Percentiles rank a stretch among this genome's conserved stretches.
These are phyloP conservation scores for Talaromyces sp. DNA, from an alignment of 2,329 filamentous ascomycete species.

Conservation along the genomic window DNA sequence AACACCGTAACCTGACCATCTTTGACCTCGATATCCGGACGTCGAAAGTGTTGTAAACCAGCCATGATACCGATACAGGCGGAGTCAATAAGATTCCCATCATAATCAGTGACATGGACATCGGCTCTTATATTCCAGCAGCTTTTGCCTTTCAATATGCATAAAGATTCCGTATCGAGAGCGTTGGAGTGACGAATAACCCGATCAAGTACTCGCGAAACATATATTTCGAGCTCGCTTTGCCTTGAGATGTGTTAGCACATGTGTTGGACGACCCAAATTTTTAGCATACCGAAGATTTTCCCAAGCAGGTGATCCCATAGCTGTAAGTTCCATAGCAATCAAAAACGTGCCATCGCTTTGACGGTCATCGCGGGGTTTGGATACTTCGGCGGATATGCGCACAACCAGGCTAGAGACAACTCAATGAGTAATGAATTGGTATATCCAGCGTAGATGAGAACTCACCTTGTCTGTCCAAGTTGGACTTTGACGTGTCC, in stretches of 20 bases:
- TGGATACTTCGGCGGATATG: constrained; percentile 81
- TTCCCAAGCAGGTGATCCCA: constrained; percentile 88
- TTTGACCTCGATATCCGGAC: constrained; percentile 82
- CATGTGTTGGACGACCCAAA: neutral
- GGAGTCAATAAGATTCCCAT: constrained; percentile 84
- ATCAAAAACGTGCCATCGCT: constrained; percentile 97
- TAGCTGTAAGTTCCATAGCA: constrained; percentile 82
- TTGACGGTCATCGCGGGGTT: constrained; percentile 80
- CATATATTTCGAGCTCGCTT: constrained; percentile 76
- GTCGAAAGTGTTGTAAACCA: constrained; percentile 83
- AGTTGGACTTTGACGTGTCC: constrained; percentile 82
- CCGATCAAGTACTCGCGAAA: constrained; percentile 88
- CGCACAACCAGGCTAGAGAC: constrained; percentile 68
- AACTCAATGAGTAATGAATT: constrained; percentile 24
- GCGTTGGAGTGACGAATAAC: constrained; percentile 88
- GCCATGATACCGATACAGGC: constrained; percentile 83
- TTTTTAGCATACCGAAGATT: constrained; percentile 59
- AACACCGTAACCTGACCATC: constrained; percentile 82
- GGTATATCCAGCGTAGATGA: neutral
- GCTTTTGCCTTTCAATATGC: constrained; percentile 83
- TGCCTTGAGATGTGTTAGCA: constrained; percentile 49
- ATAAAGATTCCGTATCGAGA: constrained; percentile 91
- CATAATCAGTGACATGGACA: constrained; percentile 84
- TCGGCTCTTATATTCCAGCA: constrained; percentile 90
- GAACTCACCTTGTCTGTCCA: constrained; percentile 77